Evolutionary conservation across 2,329 filamentous ascomycete species (phyloP).

Genomic region (Aspergillus thermomutatus): DNA sequence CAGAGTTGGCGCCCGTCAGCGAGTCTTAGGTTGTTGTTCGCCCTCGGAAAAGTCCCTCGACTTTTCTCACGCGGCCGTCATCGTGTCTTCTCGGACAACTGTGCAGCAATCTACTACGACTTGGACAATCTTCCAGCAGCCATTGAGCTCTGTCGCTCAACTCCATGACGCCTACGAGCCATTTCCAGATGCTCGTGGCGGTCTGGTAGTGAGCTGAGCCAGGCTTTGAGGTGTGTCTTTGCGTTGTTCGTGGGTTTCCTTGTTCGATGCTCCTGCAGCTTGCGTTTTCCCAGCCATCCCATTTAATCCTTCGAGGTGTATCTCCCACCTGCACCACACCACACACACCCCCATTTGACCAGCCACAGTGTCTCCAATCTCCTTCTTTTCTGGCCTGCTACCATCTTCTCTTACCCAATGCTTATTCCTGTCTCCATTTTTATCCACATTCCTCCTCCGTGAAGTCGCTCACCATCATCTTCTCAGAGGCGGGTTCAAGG

Average conservation of each 20-base stretch:
- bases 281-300: constrained; percentile 37
- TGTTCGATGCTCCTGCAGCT: constrained; percentile 14
- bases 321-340: neutral
- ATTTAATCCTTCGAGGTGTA: constrained; percentile 27
- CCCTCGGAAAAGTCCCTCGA: neutral
- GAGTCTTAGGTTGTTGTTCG: neutral
- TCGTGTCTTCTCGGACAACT: neutral
- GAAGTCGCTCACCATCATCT: constrained; percentile 2
- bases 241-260: constrained; percentile 9
- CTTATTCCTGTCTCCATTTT: constrained; percentile 12
- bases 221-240: constrained; percentile 7
- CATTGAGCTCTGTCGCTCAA: constrained; percentile 15
- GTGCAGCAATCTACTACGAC: neutral
- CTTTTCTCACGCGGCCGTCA: constrained; percentile 1
- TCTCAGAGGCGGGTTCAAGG: constrained; percentile 8
- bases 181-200: constrained; percentile 17
- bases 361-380: constrained; percentile 25
- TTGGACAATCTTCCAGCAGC: constrained; percentile 5
- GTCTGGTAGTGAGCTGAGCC: constrained; percentile 14
- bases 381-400: constrained; percentile 12
- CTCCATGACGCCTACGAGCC: constrained; percentile 20
- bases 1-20: neutral
- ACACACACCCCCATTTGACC: constrained; percentile 21
- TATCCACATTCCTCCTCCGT: constrained; percentile 25
- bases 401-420: constrained; percentile 6